These are phyloP conservation scores for Aspergillus haitiensis DNA, from an alignment of 495 filamentous ascomycete genomes.

Conservation along the genomic window DNA sequence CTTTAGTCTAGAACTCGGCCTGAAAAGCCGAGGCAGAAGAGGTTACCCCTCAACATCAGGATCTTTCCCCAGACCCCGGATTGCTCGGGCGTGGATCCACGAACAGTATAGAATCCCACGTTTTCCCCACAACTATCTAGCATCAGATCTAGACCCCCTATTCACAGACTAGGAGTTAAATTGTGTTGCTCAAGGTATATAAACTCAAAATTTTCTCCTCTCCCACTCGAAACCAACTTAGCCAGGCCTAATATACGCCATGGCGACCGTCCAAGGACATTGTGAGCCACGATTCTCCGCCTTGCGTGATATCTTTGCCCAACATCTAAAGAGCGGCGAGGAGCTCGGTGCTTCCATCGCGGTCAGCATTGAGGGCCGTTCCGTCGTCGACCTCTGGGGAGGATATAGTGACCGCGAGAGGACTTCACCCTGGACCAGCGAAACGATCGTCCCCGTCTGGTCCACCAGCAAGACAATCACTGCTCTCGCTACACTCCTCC, in stretches of 20 bases:
- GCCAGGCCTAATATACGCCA: slow-evolving; percentile 13
- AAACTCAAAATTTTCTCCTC: no score
- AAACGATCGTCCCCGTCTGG: slow-evolving; percentile 45
- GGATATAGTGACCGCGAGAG: slow-evolving; percentile 34
- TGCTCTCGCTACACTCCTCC: slow-evolving; percentile 37
- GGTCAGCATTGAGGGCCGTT: slow-evolving; percentile 42
- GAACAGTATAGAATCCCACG: no score
- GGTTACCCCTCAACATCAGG: no score
- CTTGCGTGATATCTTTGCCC: slow-evolving; percentile 33
- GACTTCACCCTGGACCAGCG: slow-evolving; percentile 36
- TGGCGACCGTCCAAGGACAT: slow-evolving; percentile 36
- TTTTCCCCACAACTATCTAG: no score
- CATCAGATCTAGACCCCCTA: no score
- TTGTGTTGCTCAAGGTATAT: no score
- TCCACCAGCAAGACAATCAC: slow-evolving; percentile 44
- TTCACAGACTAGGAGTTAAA: no score
- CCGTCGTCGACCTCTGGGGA: slow-evolving; percentile 50
- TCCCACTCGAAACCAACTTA: no score
- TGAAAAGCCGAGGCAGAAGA: no score
- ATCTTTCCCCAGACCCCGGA: no score
- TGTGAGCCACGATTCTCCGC: slow-evolving; percentile 38
- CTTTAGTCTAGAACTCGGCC: no score
- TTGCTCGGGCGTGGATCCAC: no score
- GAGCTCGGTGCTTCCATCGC: slow-evolving; percentile 47
- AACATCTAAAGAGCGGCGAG: slow-evolving; percentile 28